A percentile compares a stretch with the other conserved stretches of the same genome.
These are phyloP conservation scores for Elsinoe batatas DNA, from an alignment of 2,329 filamentous ascomycete genomes.

Conservation along the genomic window DNA sequence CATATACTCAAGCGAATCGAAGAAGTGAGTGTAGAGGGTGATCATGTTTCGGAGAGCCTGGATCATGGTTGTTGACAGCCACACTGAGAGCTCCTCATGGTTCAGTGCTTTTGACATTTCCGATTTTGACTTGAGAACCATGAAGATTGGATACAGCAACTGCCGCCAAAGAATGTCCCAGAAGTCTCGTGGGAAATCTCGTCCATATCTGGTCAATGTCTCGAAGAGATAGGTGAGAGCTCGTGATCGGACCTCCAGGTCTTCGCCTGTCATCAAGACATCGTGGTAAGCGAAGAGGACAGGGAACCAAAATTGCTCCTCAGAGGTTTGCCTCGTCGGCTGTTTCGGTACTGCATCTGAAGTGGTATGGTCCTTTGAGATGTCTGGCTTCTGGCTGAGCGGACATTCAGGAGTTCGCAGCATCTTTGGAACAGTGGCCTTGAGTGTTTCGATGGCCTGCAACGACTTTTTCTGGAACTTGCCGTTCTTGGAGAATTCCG, in stretches of 20 bases:
- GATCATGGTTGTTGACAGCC: conserved; percentile 99
- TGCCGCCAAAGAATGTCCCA: conserved; percentile 99
- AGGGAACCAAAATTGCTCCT: conserved; percentile 98
- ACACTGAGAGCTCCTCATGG: conserved; percentile 94
- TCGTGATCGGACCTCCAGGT: conserved; percentile 81
- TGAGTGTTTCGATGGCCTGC: conserved; percentile 88
- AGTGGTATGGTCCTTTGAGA: conserved; percentile 39
- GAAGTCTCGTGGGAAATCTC: conserved; percentile 84
- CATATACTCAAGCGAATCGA: conserved; percentile 94
- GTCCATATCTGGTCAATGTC: conserved; percentile 78
- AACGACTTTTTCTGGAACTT: conserved; percentile 98
- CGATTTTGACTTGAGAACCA: conserved; percentile 90
- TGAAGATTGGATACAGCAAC: conserved; percentile 94
- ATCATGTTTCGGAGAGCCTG: conserved; percentile 98
- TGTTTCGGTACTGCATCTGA: conserved; percentile 48
- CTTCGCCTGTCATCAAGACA: conserved; percentile 97
- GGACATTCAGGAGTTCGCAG: conserved; percentile 92
- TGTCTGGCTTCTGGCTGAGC: conserved; percentile 56
- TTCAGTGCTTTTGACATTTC: conserved; percentile 94
- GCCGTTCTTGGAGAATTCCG: conserved; percentile 97
- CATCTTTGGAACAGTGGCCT: conserved; percentile 90
- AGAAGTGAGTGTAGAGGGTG: conserved; percentile 96
- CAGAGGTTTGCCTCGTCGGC: conserved; percentile 71
- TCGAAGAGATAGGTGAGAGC: conserved; percentile 97
- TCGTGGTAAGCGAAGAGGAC: conserved; percentile 98